phyloP scores from a whole-genome alignment of 768 basidiomycete genomes.

The Boletus sp. region DNA sequence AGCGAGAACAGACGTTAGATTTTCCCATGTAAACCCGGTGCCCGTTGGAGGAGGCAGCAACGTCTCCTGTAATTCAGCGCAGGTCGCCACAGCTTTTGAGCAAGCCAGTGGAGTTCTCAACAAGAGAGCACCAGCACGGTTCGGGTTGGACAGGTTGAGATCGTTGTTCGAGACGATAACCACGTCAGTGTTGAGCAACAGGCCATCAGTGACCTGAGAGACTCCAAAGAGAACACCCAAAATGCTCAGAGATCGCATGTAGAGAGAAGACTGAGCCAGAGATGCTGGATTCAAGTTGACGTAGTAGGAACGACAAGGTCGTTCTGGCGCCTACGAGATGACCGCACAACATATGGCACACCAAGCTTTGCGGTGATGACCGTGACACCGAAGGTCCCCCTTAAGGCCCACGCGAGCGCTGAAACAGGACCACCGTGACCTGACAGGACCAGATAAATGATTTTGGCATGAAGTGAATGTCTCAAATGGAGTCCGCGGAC shows the following conservation, averaged over 20 bases:
- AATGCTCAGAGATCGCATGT: background rate
- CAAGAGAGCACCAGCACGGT: slow-evolving; percentile 9
- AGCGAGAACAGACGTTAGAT: slow-evolving; percentile 2
- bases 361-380: too few species aligned
- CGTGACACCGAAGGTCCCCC: too few species aligned
- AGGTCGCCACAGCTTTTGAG: background rate
- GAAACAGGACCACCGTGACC: too few species aligned
- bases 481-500: too few species aligned
- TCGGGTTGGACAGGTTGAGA: slow-evolving; percentile 5
- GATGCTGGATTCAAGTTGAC: too few species aligned
- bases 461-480: too few species aligned
- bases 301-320: too few species aligned
- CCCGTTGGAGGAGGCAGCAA: slow-evolving; percentile 1
- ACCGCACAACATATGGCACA: too few species aligned
- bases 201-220: background rate
- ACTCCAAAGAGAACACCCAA: background rate
- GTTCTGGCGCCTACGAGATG: too few species aligned
- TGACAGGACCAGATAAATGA: too few species aligned
- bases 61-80: slow-evolving; percentile 8
- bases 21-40: background rate
- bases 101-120: slow-evolving; percentile 3
- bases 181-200: background rate
- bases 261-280: background rate
- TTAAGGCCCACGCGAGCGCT: too few species aligned
- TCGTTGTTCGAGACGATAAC: slow-evolving; percentile 15